Base-by-base conservation (phyloP, 2,329 filamentous ascomycete species). In the Dactylellina leptospora region DNA sequence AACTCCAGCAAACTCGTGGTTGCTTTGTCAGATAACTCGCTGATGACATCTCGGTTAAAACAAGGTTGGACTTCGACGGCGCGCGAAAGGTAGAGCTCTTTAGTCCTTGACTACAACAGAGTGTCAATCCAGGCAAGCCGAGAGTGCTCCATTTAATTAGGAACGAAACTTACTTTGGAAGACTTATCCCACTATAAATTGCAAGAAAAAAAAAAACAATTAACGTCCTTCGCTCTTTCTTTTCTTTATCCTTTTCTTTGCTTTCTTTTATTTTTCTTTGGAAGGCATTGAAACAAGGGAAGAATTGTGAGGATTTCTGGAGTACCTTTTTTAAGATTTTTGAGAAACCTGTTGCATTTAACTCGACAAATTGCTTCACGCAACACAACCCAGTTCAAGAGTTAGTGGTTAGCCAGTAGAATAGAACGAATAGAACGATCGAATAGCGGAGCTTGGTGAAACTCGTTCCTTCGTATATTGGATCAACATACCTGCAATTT, bases 61-160 rank as follows among this genome's bases (percentile, higher is more conserved):
- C 96, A 97, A 4, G 95, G 95, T 78, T 97, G 95, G 5, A 97
- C 93, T 80, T 99, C 95, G 74, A 99, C 93, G 6, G 95, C 95
- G 71, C 95, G 86, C 8, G 96, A 96, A 33, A 99, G 87, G 79
- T 97, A 99, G 40, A 97, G 86, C 81, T 97, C 95, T 80, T 99
- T 99, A 70, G 95, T 97, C 80, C 93, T 93, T 55, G 93, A 97
- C 85, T 88, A 79, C 30, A 44, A 66, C 20, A 20, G 20, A 11
- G 25, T 47, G 53, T 72, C 60, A 61, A n/a, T n/a, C n/a, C n/a
- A 76, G 38, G 58, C 33, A 51, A 62, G 8, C 22, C 8, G 18
- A 68, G 75, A 80, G n/a, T 25, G 9, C 23, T 18, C 16, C 30
- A 22, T 5, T 20, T 45, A 18, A 45, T 45, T 45, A 48, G 50